A percentile compares a stretch with the other conserved stretches of the same genome.
phyloP scores from a whole-genome alignment of 345 rosid species.

The Syzygium jambos region DNA sequence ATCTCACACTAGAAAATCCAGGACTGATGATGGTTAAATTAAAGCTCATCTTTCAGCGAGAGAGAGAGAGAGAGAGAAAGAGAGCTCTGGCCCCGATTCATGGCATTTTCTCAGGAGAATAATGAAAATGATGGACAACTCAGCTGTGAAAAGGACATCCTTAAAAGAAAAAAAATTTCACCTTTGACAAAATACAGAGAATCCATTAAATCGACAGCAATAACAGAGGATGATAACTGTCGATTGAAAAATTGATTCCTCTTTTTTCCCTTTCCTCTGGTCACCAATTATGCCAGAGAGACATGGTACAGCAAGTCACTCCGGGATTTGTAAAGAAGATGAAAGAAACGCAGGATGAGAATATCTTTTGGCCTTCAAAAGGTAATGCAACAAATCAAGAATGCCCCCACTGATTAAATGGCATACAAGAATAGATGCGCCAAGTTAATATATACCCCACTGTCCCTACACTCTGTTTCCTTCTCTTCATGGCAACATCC shows the following conservation, averaged over 20 bases:
- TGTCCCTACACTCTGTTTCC: slow-evolving; percentile 20
- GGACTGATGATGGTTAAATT: not conserved
- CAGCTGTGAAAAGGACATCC: not conserved
- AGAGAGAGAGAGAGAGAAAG: not conserved
- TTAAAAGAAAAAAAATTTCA: not conserved
- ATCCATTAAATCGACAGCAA: not conserved
- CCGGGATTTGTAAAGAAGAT: not conserved
- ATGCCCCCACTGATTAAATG: not conserved
- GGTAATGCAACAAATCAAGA: not conserved
- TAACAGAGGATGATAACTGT: not conserved
- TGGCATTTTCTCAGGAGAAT: not conserved
- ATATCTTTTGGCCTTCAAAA: not conserved
- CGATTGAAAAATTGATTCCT: not conserved
- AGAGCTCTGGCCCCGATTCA: not conserved
- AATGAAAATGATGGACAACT: not conserved
- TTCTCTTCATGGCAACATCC: slow-evolving; percentile 47
- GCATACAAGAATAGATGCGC: not conserved
- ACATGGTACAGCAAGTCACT: not conserved
- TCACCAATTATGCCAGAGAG: not conserved
- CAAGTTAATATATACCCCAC: slow-evolving; percentile 12
- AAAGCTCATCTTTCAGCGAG: not conserved
- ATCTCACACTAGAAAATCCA: not conserved
- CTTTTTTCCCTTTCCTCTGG: not conserved
- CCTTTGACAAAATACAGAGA: not conserved
- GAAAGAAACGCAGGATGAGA: not conserved